These are phyloP conservation scores for Gossypioides kirkii DNA, from an alignment of 345 rosid species.

Conservation along the genomic window DNA sequence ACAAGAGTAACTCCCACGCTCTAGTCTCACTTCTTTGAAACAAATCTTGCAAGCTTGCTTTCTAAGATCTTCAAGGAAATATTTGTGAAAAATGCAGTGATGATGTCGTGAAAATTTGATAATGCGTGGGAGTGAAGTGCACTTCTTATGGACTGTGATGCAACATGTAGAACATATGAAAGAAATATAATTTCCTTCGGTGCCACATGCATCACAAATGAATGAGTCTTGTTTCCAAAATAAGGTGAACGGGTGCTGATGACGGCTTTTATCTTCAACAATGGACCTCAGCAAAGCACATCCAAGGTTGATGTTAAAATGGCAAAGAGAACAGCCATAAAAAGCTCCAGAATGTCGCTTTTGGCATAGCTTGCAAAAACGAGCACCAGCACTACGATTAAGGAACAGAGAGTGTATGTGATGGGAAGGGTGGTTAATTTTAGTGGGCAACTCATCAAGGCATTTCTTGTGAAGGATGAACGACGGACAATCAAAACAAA, in stretches of 20 bases:
- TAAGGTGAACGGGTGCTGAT: not conserved
- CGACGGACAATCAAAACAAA: no score
- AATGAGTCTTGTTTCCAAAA: not conserved
- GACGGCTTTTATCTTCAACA: not conserved
- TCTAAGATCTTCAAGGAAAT: not conserved
- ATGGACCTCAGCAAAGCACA: not conserved
- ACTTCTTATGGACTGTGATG: not conserved
- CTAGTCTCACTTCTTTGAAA: not conserved
- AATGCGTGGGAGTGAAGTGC: not conserved
- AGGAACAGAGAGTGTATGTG: rapidly evolving
- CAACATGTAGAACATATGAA: not conserved
- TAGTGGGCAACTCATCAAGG: no score
- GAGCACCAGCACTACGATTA: rapidly evolving
- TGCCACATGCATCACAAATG: conserved; percentile 24
- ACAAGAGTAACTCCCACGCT: conserved; percentile 19
- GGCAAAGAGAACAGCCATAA: not conserved
- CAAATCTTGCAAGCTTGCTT: conserved; percentile 12
- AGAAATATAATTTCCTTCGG: not conserved
- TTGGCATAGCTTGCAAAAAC: no score
- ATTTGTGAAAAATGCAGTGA: not conserved
- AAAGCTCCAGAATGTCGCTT: no score
- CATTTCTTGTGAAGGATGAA: no score
- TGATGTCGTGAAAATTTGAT: conserved; percentile 8
- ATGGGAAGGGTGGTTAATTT: no score
- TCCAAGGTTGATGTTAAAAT: not conserved